A percentile compares a stretch with the other conserved stretches of the same genome.
These are phyloP conservation scores for Solanum medicagineum DNA, from an alignment of 257 asterid species.

Conservation along the genomic window DNA sequence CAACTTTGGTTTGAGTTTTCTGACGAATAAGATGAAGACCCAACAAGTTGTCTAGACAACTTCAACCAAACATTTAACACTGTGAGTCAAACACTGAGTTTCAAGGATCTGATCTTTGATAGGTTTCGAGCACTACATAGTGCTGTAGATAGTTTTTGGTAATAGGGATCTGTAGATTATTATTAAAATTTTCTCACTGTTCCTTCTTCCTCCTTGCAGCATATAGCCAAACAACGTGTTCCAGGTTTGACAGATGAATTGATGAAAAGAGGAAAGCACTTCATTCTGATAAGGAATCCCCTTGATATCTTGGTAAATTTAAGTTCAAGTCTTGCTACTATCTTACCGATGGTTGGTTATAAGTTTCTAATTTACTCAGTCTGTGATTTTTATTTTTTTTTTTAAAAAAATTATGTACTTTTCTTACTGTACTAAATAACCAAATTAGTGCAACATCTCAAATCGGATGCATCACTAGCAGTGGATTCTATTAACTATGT, in stretches of 20 bases:
- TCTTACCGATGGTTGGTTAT: neutral
- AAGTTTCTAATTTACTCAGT: neutral
- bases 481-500: neutral
- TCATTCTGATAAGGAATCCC: slow-evolving; percentile 74
- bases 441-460: neutral
- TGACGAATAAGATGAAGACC: neutral
- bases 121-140: neutral
- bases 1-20: neutral
- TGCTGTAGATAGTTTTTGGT: neutral
- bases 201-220: slow-evolving; percentile 35
- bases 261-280: slow-evolving; percentile 77
- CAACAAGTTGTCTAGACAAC: neutral
- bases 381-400: neutral
- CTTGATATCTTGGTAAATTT: slow-evolving; percentile 66
- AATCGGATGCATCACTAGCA: neutral
- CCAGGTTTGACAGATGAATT: slow-evolving; percentile 53
- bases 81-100: neutral
- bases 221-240: slow-evolving; percentile 68
- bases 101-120: neutral
- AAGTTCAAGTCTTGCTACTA: neutral
- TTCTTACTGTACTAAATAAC: neutral
- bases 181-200: neutral
- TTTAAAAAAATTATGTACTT: neutral
- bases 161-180: neutral
- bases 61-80: neutral